phyloP scores from a whole-genome alignment of 2,329 filamentous ascomycete species.

The Tolypocladium sp. region DNA sequence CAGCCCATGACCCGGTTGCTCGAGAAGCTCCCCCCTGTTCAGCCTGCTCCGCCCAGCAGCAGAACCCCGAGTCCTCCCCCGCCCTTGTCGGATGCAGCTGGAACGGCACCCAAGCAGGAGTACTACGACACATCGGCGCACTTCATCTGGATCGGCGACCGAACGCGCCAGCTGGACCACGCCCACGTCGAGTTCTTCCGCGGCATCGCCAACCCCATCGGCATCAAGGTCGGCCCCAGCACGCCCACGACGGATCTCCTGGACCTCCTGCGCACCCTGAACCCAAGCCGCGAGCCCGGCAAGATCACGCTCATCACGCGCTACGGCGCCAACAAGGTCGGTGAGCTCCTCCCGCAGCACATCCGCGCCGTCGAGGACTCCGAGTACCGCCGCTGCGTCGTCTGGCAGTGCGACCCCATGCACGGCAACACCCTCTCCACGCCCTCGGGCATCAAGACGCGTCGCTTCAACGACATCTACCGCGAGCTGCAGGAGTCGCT shows the following conservation, averaged over 20 bases:
- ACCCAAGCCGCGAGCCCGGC: conserved; percentile 71
- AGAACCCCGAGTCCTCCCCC: conserved; percentile 34
- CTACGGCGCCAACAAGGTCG: conserved; percentile 75
- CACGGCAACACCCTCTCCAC: conserved; percentile 73
- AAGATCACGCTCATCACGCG: conserved; percentile 96
- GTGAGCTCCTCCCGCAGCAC: conserved; percentile 67
- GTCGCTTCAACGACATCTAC: conserved; percentile 84
- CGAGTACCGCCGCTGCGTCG: conserved; percentile 57
- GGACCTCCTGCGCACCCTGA: conserved; percentile 72
- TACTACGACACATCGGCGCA: conserved; percentile 95
- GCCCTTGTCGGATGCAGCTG: conserved; percentile 13
- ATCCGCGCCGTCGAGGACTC: conserved; percentile 82
- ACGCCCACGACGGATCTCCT: conserved; percentile 72
- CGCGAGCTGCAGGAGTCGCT: conserved; percentile 77
- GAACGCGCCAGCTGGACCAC: conserved; percentile 85
- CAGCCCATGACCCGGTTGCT: conserved; percentile 73
- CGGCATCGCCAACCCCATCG: conserved; percentile 90
- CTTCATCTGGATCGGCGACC: conserved; percentile 97
- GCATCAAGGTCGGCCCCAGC: conserved; percentile 88
- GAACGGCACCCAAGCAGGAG: conserved; percentile 33
- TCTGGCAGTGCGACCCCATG: conserved; percentile 99
- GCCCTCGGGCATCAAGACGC: conserved; percentile 76
- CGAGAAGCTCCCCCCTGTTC: conserved; percentile 46
- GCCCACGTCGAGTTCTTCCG: conserved; percentile 97
- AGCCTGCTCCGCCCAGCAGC: conserved; percentile 5